These are phyloP conservation scores for Noccaea bulbosa DNA, from an alignment of 345 rosid species.

Conservation along the genomic window DNA sequence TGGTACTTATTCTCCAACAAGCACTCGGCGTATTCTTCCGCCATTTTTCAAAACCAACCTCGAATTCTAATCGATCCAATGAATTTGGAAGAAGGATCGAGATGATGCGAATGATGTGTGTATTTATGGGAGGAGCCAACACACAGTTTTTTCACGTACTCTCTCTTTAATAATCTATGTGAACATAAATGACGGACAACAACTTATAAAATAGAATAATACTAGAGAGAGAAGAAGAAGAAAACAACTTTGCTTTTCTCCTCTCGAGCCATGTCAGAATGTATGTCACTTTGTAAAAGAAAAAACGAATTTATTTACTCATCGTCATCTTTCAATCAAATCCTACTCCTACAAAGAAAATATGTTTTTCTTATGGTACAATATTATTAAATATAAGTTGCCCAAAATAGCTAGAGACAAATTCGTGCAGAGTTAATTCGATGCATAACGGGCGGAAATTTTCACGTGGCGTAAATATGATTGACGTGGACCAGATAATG, in stretches of 20 bases:
- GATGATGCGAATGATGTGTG: constrained; percentile 12
- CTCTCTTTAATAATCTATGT: not conserved
- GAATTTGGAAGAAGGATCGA: not conserved
- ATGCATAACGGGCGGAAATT: too few species aligned
- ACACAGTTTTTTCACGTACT: constrained; percentile 7
- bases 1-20: constrained; percentile 61
- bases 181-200: not conserved
- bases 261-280: not conserved
- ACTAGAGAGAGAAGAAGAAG: not conserved
- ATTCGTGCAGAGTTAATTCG: too few species aligned
- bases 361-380: too few species aligned
- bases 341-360: too few species aligned
- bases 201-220: not conserved
- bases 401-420: too few species aligned
- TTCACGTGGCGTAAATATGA: too few species aligned
- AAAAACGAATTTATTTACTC: not conserved
- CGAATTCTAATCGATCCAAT: not conserved
- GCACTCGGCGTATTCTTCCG: constrained; percentile 47
- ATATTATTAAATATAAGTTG: too few species aligned
- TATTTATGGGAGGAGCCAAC: not conserved
- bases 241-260: constrained; percentile 10
- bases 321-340: not conserved
- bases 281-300: not conserved
- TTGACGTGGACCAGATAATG: too few species aligned
- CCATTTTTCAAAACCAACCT: constrained; percentile 35